Evolutionary conservation across 805 yeast species (phyloP), one percentile per base, ranked within the genome.

Genomic region (Saccharomycopsis synnaedendra): DNA sequence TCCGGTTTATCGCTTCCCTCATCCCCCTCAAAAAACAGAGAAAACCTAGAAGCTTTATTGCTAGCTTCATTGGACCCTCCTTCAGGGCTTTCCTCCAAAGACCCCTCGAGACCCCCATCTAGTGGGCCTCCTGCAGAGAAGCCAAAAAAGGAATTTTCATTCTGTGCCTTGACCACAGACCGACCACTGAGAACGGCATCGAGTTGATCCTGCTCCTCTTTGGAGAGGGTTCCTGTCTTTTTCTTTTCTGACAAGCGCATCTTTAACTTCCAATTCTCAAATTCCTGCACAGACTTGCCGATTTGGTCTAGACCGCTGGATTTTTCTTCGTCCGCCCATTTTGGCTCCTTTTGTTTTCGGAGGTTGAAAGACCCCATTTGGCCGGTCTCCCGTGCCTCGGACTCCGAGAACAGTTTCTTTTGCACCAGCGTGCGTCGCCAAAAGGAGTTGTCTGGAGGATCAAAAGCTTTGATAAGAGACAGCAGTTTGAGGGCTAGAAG

Each of bases 211-310:
- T 46, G 44, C 36, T 47, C 48, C 9, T 38, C 47, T 27, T 40
- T 46, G 28, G 46, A 30, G 8, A 44, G 30, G 30, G 33, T 9
- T 29, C 70, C 75, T 4, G 76, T 77, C 54, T 69, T 65, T 51
- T 64, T 67, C 35, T 68, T 67, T 38, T 76, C 76, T 56, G 75
- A 75, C 43, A 68, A 60, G 51, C 68, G 68, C 80, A 75, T 72
- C 51, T 66, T 67, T 43, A 70, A 60, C 58, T 75, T 75, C 82
- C 82, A 77, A 51, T 65, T 68, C 57, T 77, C 83, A 55, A 76
- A 77, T 52, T 77, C 82, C 46, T 72, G 72, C 3, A 74, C 73
- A 0, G 80, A 70, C 46, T 68, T 72, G 27, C 81, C 81, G 63
- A 57, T 64, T 61, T 70, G 57, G 57, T 66, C 60, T 52, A 58